These are phyloP conservation scores for Apiotrichum akiyoshidainum DNA, from an alignment of 1,284 basidiomycete genomes.

Conservation along the genomic window DNA sequence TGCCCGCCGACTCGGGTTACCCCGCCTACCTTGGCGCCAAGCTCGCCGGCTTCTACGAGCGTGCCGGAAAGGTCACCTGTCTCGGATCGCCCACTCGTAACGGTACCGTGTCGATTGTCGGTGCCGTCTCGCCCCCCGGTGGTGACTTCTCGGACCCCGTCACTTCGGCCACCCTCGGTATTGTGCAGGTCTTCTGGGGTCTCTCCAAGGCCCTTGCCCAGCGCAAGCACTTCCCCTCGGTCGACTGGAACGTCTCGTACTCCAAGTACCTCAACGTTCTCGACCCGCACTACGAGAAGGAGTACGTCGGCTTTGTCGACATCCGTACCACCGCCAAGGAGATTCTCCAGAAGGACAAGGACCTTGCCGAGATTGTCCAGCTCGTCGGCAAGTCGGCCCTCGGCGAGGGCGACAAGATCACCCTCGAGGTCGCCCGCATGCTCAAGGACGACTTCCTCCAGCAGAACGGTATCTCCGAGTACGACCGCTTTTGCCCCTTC, in stretches of 20 bases:
- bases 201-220: constrained; percentile 67
- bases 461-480: constrained; percentile 98
- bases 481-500: constrained; percentile 96
- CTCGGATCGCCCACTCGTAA: constrained; percentile 83
- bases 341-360: constrained; percentile 97
- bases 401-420: constrained; percentile 98
- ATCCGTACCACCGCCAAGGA: constrained; percentile 89
- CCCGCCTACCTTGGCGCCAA: constrained; percentile 96
- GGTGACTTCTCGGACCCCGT: constrained; percentile 99
- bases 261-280: constrained; percentile 97
- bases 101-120: constrained; percentile 96
- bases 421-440: constrained; percentile 94
- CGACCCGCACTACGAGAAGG: constrained; percentile 87
- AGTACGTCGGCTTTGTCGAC: constrained; percentile 89
- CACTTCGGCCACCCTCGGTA: constrained; percentile 92
- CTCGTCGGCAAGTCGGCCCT: constrained; percentile 97
- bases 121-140: constrained; percentile 96
- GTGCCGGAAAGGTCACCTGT: constrained; percentile 94
- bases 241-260: constrained; percentile 98
- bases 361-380: constrained; percentile 98
- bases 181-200: constrained; percentile 88
- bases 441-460: constrained; percentile 96
- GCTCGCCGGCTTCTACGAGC: constrained; percentile 96
- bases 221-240: constrained; percentile 90
- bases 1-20: constrained; percentile 99